These are phyloP conservation scores for Cyathus striatus DNA, from an alignment of 768 basidiomycete genomes.

Conservation along the genomic window DNA sequence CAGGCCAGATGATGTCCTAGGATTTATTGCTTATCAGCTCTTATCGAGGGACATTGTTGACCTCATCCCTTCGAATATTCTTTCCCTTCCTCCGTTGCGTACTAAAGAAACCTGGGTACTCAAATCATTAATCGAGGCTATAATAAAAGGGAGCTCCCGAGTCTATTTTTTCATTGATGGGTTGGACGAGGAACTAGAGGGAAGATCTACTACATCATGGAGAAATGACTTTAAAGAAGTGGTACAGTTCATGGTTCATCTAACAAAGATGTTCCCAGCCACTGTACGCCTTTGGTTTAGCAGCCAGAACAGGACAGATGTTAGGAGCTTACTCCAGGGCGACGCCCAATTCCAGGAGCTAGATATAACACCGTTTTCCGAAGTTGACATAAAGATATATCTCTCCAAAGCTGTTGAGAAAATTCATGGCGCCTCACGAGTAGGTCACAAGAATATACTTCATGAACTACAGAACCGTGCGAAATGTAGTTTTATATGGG, in stretches of 20 bases:
- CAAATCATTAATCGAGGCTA: conserved; percentile 2
- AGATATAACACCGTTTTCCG: conserved; percentile 7
- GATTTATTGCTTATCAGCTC: conserved; percentile 12
- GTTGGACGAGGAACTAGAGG: background rate
- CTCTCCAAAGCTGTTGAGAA: background rate
- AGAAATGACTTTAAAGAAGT: conserved; percentile 9
- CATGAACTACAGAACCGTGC: conserved; percentile 9
- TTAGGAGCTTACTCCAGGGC: conserved; percentile 11
- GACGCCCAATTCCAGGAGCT: conserved; percentile 3
- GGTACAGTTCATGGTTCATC: conserved; percentile 9
- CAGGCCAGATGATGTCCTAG: conserved; percentile 7
- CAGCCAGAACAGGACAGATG: conserved; percentile 11
- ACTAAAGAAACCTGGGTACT: background rate
- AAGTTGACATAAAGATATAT: background rate
- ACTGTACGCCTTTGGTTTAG: conserved; percentile 18
- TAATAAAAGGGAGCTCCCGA: background rate
- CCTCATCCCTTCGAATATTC: background rate
- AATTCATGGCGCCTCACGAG: background rate
- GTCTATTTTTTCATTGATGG: background rate
- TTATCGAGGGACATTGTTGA: conserved; percentile 3
- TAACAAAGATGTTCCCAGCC: conserved; percentile 7
- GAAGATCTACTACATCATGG: too few relatives aligned
- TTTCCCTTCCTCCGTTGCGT: background rate
- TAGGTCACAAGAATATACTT: conserved; percentile 4
- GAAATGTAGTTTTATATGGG: conserved; percentile 23